A percentile compares a stretch with the other conserved stretches of the same genome.
Evolutionary conservation across 176 grass and related monocot genomes (phyloP).

Genomic region (Stipa capillata): DNA sequence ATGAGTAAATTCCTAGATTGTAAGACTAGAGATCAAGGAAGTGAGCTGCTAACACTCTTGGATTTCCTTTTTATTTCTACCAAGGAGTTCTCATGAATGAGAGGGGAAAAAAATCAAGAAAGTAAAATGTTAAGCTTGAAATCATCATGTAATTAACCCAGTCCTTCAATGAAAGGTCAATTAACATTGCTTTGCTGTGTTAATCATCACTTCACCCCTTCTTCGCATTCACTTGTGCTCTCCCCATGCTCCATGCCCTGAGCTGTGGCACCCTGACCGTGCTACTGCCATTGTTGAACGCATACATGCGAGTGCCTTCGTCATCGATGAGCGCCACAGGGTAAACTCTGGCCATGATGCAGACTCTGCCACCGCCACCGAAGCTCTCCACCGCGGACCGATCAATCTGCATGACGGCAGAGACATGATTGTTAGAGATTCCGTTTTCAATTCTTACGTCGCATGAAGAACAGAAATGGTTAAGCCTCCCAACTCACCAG

Average conservation of each 20-base stretch:
- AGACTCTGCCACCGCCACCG: conserved; percentile 47
- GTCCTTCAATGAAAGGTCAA: neutral
- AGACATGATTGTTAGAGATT: neutral
- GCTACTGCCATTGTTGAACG: conserved; percentile 56
- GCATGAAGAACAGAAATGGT: neutral
- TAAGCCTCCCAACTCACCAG: conserved; percentile 24
- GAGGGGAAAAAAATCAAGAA: neutral
- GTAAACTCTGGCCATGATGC: conserved; percentile 67
- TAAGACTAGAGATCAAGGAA: neutral
- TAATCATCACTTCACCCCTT: conserved; percentile 11
- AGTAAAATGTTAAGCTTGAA: neutral
- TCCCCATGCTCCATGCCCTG: conserved; percentile 62
- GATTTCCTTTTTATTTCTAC: neutral
- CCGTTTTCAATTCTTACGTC: neutral
- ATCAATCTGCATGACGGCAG: conserved; percentile 39
- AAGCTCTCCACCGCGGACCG: conserved; percentile 72
- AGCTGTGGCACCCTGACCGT: conserved; percentile 31
- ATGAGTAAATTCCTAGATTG: neutral
- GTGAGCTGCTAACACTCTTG: neutral
- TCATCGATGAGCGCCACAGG: conserved; percentile 7
- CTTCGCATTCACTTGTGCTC: conserved; percentile 33
- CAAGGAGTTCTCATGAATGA: neutral
- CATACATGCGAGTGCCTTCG: conserved; percentile 29
- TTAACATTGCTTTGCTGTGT: neutral
- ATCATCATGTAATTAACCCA: neutral